Evolutionary conservation across 2,329 filamentous ascomycete species (phyloP).

Genomic region (Didymella sp.): DNA sequence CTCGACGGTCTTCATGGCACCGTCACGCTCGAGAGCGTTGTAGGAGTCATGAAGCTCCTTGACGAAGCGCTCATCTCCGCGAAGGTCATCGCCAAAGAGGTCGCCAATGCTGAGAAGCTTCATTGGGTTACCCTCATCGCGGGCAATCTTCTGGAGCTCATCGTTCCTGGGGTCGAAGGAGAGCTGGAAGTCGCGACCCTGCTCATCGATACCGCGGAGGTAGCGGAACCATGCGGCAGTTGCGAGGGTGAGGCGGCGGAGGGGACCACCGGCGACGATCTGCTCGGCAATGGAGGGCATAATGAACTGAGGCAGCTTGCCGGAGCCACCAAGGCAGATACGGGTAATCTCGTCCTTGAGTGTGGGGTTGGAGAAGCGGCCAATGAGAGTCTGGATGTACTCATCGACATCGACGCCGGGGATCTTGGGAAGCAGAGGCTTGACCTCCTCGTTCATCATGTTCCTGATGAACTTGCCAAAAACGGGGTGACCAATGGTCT

Average conservation of each 20-base stretch:
- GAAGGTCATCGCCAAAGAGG: slow-evolving; percentile 39
- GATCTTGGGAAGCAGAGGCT: slow-evolving; percentile 38
- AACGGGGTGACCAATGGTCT: slow-evolving; percentile 34
- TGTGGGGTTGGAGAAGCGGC: slow-evolving; percentile 38
- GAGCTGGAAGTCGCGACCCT: slow-evolving; percentile 32
- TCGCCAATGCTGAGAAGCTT: slow-evolving; percentile 27
- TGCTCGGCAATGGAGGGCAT: slow-evolving; percentile 41
- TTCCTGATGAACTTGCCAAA: slow-evolving; percentile 38
- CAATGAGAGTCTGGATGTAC: slow-evolving; percentile 36
- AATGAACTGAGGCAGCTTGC: slow-evolving; percentile 43
- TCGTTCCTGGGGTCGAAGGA: slow-evolving; percentile 36
- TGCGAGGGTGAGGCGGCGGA: slow-evolving; percentile 34
- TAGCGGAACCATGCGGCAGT: slow-evolving; percentile 42
- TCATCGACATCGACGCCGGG: slow-evolving; percentile 38
- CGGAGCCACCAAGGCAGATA: slow-evolving; percentile 41
- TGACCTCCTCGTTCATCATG: slow-evolving; percentile 42
- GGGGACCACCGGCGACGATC: slow-evolving; percentile 32
- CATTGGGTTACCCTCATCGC: slow-evolving; percentile 24
- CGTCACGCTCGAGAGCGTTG: slow-evolving; percentile 30
- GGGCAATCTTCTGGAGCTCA: slow-evolving; percentile 34
- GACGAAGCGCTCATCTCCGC: slow-evolving; percentile 37
- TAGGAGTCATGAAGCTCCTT: slow-evolving; percentile 33
- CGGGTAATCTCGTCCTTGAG: slow-evolving; percentile 41
- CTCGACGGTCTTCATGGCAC: slow-evolving; percentile 32
- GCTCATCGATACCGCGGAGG: slow-evolving; percentile 33